Evolutionary conservation across 768 basidiomycete genomes (phyloP).

Genomic region (Mycena chlorophos): DNA sequence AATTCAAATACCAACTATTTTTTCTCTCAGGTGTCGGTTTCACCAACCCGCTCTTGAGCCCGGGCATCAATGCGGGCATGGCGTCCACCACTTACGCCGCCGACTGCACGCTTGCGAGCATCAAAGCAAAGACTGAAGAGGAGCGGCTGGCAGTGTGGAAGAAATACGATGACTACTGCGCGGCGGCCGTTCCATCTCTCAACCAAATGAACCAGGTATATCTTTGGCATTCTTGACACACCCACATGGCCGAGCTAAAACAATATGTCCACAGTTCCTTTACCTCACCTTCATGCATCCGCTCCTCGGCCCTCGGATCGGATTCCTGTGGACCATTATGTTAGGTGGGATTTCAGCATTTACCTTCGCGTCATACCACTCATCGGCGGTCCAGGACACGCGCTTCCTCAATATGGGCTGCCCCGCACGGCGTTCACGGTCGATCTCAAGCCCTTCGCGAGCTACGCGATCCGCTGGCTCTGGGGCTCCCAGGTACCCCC

Average conservation of each 20-base stretch:
- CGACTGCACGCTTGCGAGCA: conserved; percentile 4
- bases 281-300: conserved; percentile 22
- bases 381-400: conserved; percentile 3
- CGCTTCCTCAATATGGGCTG: conserved; percentile 14
- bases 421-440: conserved; percentile 14
- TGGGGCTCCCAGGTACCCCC: conserved; percentile 16
- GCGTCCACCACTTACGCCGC: conserved; percentile 11
- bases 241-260: too few species aligned
- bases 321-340: conserved; percentile 19
- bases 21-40: conserved; percentile 12
- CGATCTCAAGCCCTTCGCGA: conserved; percentile 11
- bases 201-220: conserved; percentile 1
- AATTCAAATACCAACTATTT: too few species aligned
- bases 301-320: conserved; percentile 13
- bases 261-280: conserved; percentile 10
- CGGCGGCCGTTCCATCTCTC: neutral
- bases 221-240: neutral
- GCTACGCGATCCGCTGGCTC: conserved; percentile 16
- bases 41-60: conserved; percentile 19
- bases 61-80: conserved; percentile 20
- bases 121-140: conserved; percentile 6
- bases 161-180: conserved; percentile 8
- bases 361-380: neutral
- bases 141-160: conserved; percentile 5
- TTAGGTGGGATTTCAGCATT: neutral